Conservation (phyloP, 1,139 yeast species). For the Yamadazyma membranifaciens region DNA sequence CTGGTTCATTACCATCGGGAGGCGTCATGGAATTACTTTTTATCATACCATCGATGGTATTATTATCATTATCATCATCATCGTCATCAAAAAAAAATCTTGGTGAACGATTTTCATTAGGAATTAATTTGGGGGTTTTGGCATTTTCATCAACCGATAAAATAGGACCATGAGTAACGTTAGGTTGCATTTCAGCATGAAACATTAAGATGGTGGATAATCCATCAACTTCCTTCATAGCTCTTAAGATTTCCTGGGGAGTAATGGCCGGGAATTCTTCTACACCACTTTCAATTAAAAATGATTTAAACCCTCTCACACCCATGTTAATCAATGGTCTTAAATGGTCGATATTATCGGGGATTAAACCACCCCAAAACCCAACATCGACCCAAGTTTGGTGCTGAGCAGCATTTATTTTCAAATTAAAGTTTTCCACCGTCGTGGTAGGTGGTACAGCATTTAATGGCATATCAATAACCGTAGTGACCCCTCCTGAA, state of each 20-base stretch:
- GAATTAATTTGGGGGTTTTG: slow-evolving; percentile 23
- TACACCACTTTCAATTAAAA: slow-evolving; percentile 87
- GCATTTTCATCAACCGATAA: slow-evolving; percentile 19
- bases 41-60: slow-evolving; percentile 10
- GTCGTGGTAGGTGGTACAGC: slow-evolving; percentile 96
- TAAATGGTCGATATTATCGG: slow-evolving; percentile 66
- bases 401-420: slow-evolving; percentile 72
- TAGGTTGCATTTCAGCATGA: slow-evolving; percentile 85
- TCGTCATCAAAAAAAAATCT: slow-evolving; percentile 19
- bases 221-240: slow-evolving; percentile 61
- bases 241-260: slow-evolving; percentile 58
- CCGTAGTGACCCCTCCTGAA: slow-evolving; percentile 94
- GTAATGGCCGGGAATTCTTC: slow-evolving; percentile 88
- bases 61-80: slow-evolving; percentile 15
- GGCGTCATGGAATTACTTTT: slow-evolving; percentile 5
- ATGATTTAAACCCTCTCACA: slow-evolving; percentile 90
- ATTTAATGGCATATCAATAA: slow-evolving; percentile 92
- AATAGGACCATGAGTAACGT: slow-evolving; percentile 23
- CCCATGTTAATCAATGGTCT: slow-evolving; percentile 78
- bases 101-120: slow-evolving; percentile 19
- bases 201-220: slow-evolving; percentile 77
- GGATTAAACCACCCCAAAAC: slow-evolving; percentile 94
- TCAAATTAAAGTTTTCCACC: slow-evolving; percentile 67
- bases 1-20: slow-evolving; percentile 9
- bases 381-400: slow-evolving; percentile 94